phyloP scores from a whole-genome alignment of 1,284 basidiomycete genomes.

The Austroboletus novae-zelandiae region DNA sequence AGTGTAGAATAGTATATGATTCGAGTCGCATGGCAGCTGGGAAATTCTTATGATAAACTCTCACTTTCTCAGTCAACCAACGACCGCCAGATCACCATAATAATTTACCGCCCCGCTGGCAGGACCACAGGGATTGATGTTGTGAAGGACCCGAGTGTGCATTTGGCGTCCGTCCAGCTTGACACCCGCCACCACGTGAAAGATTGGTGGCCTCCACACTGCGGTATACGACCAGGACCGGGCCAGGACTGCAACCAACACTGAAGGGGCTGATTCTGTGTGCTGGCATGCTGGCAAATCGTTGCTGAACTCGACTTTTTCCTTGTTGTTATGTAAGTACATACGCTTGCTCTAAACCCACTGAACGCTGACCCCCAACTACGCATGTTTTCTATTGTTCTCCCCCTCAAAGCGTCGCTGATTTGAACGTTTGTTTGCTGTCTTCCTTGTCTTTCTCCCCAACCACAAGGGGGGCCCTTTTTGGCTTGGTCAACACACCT shows the following conservation, averaged over 20 bases:
- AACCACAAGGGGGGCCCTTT: constrained; percentile 25
- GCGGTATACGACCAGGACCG: constrained; percentile 23
- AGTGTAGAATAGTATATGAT: constrained; percentile 1
- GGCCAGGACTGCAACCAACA: constrained; percentile 13
- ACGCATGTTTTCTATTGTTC: constrained; percentile 4
- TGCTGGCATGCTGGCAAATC: constrained; percentile 33
- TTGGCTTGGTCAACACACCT: constrained; percentile 27
- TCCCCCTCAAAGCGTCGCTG: constrained; percentile 22
- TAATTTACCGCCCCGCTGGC: constrained; percentile 14
- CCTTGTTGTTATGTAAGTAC: constrained; percentile 38
- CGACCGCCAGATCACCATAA: constrained; percentile 13
- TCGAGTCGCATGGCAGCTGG: constrained; percentile 15
- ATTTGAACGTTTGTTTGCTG: constrained; percentile 32
- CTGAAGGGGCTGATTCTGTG: constrained; percentile 32
- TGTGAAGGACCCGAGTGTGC: constrained; percentile 33
- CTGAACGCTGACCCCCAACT: not conserved
- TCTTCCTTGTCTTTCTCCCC: constrained; percentile 24
- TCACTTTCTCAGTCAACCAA: constrained; percentile 19
- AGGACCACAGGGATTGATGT: constrained; percentile 27
- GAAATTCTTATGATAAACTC: constrained; percentile 32
- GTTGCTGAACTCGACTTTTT: constrained; percentile 22
- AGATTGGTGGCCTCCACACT: constrained; percentile 23
- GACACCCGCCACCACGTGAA: constrained; percentile 35
- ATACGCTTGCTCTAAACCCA: constrained; percentile 7
- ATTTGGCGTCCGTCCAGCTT: constrained; percentile 28